Conservation (phyloP, 139 green algal species). For the Marvania coccoides region DNA sequence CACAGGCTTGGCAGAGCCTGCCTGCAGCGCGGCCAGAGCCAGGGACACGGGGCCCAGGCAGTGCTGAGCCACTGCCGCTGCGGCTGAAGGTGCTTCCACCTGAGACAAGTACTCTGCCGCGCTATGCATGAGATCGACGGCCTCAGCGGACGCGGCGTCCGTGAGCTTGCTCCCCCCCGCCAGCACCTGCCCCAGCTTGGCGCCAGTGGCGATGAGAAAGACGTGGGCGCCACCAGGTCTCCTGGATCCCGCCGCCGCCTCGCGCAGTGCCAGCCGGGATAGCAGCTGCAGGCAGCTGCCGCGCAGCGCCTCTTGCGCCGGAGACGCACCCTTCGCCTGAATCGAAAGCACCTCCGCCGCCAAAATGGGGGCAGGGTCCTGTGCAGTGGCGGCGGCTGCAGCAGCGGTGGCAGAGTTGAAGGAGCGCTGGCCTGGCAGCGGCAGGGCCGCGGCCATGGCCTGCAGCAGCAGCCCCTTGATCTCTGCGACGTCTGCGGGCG, state of each 20-base stretch:
- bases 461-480: conserved; percentile 15
- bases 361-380: conserved; percentile 9
- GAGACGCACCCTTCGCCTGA: background rate
- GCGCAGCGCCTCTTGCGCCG: conserved; percentile 7
- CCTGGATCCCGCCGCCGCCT: too few species aligned
- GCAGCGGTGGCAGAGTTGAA: background rate
- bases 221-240: too few species aligned
- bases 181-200: background rate
- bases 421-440: background rate
- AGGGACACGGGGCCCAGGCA: conserved; percentile 3
- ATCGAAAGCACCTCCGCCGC: conserved; percentile 16
- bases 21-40: conserved; percentile 14
- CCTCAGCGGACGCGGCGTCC: background rate
- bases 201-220: background rate
- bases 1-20: background rate
- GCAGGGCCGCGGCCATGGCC: conserved; percentile 5
- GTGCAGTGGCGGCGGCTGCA: background rate
- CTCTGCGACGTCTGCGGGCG: background rate
- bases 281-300: background rate
- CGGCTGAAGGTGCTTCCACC: background rate
- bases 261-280: conserved; percentile 4
- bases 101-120: conserved; percentile 2
- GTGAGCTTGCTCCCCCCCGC: background rate
- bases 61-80: background rate
- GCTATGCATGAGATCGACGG: background rate